Base-by-base conservation (phyloP, 163 green algal species). In the Chlamydomonas reinhardtii region DNA sequence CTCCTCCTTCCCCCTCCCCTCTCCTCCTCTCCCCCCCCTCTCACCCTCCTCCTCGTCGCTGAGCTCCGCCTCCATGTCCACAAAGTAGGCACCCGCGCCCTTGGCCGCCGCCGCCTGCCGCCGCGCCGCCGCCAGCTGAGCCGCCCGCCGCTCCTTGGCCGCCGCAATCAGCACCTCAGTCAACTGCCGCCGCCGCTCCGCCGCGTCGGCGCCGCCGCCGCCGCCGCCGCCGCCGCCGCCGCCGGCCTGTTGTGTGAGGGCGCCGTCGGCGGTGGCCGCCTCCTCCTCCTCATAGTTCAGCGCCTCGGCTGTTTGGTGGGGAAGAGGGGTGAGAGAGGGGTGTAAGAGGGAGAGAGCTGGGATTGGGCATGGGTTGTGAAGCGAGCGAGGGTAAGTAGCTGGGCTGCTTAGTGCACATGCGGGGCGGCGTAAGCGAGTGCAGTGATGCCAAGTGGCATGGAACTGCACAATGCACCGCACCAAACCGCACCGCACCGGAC, bases 61-160 rank as follows among this genome's bases (percentile, higher is more conserved):
- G 31, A 86, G 79, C 79, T 86, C 79, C 32, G 69, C 79, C 79
- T 86, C 79, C 32, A 64, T 70, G 54, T 86, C 79, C 79, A 86
- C 79, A 37, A 86, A 86, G 69, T 37, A 62, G 31, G 79, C 79
- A 0, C 79, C 79, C 12, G 69, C 69, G 34, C 69, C 79, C 14
- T 35, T 17, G 16, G 34, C 54, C 52, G 69, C 69, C 24, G 34
- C 79, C 34, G 79, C 79, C 34, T 35, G 24, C 54, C 69, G 69
- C 69, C 27, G 48, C n/a, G 69, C 69, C 68, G 24, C 79, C 34
- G 69, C 69, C 54, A 73, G 16, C 66, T 70, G 62, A 22, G n/a
- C 69, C 24, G 79, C 69, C 2, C 56, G 68, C 69, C 79, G 69
- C 68, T 86, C 3, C 69, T 48, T 72, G 6, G 79, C 79, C 24